Percentiles rank a stretch among this genome's conserved stretches.
Evolutionary conservation across 305 asterid genomes (phyloP).

Genomic region (Fraxinus baroniana): DNA sequence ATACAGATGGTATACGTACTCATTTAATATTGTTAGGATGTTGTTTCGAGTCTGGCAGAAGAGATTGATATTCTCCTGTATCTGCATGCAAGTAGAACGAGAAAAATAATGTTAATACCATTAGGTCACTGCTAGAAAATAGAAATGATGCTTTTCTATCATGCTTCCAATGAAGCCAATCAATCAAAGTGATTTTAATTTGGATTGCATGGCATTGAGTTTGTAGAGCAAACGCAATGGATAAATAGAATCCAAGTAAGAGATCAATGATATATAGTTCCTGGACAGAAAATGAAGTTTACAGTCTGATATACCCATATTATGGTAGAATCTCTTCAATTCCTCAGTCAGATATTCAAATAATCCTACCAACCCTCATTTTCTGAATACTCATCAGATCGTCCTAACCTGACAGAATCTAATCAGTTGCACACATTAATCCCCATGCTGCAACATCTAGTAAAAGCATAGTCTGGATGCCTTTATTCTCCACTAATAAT

Average conservation of each 20-base stretch:
- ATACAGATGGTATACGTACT: constrained; percentile 51
- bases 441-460: constrained; percentile 6
- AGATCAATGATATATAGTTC: neutral
- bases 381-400: neutral
- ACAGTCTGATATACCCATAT: neutral
- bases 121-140: constrained; percentile 13
- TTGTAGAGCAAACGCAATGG: neutral
- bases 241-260: constrained; percentile 13
- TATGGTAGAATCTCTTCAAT: neutral
- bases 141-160: constrained; percentile 14
- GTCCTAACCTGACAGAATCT: neutral
- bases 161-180: constrained; percentile 5
- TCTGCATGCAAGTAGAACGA: constrained; percentile 48
- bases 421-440: constrained; percentile 1
- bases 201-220: neutral
- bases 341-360: neutral
- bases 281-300: constrained; percentile 1
- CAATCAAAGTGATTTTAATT: neutral
- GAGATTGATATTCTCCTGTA: constrained; percentile 74
- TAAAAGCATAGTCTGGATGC: constrained; percentile 4
- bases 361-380: constrained; percentile 9
- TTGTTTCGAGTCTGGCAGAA: constrained; percentile 72
- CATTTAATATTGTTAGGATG: constrained; percentile 63
- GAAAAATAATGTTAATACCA: constrained; percentile 15
- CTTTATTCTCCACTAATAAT: neutral